These are phyloP conservation scores for Xylaria polymorpha DNA, from an alignment of 2,329 filamentous ascomycete species.

Conservation along the genomic window DNA sequence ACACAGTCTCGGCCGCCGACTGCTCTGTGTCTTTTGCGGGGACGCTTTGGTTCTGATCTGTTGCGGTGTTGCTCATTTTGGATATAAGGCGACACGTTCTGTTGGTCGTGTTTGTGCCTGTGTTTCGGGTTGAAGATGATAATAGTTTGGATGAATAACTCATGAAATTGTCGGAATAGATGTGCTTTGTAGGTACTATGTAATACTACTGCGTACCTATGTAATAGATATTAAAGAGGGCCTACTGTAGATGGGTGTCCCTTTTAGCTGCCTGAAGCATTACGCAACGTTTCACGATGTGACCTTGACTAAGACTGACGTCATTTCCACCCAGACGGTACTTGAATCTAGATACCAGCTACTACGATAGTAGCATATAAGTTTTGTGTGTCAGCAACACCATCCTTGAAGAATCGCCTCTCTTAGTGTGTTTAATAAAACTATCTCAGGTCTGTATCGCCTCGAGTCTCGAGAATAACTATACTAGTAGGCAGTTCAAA, in stretches of 20 bases:
- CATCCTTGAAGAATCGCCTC: too few species aligned
- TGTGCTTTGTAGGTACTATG: neutral
- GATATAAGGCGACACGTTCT: neutral
- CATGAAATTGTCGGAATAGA: neutral
- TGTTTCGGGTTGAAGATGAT: neutral
- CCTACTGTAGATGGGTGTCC: neutral
- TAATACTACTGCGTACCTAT: too few species aligned
- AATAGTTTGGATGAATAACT: conserved; percentile 7
- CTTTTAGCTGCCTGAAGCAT: conserved; percentile 15
- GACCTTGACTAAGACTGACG: conserved; percentile 32
- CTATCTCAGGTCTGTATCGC: too few species aligned
- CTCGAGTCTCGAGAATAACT: too few species aligned
- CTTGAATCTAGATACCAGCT: too few species aligned
- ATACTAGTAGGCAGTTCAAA: too few species aligned
- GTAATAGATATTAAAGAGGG: too few species aligned
- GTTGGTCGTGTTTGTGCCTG: neutral
- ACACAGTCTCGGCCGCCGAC: conserved; percentile 9
- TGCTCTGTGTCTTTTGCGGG: conserved; percentile 27
- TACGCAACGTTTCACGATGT: conserved; percentile 3
- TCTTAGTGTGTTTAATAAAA: too few species aligned
- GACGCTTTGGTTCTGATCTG: conserved; percentile 11
- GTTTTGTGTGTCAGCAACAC: too few species aligned
- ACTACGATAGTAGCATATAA: neutral
- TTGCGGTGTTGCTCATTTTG: conserved; percentile 28
- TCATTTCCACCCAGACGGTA: conserved; percentile 5